Conservation (phyloP, 2,329 filamentous ascomycete species). For the Aspergillus candidus region DNA sequence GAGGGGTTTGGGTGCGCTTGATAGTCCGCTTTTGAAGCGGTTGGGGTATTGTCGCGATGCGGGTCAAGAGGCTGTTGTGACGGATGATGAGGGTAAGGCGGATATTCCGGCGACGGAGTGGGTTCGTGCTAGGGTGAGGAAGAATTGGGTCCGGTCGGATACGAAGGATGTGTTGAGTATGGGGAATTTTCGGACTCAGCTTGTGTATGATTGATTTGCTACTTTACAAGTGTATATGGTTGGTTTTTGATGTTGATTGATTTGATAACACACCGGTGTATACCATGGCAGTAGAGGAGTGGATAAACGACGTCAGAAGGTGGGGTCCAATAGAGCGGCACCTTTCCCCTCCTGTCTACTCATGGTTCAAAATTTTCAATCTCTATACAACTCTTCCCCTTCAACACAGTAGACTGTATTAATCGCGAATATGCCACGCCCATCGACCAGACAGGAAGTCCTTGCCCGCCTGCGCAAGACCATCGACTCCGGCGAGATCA, state of each 20-base stretch:
- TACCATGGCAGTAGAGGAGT: too few relatives aligned
- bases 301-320: too few relatives aligned
- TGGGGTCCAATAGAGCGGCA: too few relatives aligned
- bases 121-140: slow-evolving; percentile 27
- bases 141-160: slow-evolving; percentile 17
- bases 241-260: too few relatives aligned
- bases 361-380: not conserved
- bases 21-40: slow-evolving; percentile 29
- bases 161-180: slow-evolving; percentile 4
- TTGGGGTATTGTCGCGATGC: slow-evolving; percentile 16
- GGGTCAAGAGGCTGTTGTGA: slow-evolving; percentile 9
- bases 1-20: slow-evolving; percentile 23
- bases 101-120: slow-evolving; percentile 15
- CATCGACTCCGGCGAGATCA: slow-evolving; percentile 51
- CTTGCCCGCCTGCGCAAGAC: slow-evolving; percentile 50
- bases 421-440: slow-evolving; percentile 47
- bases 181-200: slow-evolving; percentile 5
- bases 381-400: not conserved
- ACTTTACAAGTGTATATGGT: too few relatives aligned
- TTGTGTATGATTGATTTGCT: slow-evolving; percentile 3
- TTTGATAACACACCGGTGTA: too few relatives aligned
- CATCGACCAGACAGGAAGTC: slow-evolving; percentile 52
- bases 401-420: not conserved
- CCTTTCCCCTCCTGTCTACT: not conserved
- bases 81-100: slow-evolving; percentile 7